phyloP scores from a whole-genome alignment of 1,139 yeast species.

The Geotrichum reessii region DNA sequence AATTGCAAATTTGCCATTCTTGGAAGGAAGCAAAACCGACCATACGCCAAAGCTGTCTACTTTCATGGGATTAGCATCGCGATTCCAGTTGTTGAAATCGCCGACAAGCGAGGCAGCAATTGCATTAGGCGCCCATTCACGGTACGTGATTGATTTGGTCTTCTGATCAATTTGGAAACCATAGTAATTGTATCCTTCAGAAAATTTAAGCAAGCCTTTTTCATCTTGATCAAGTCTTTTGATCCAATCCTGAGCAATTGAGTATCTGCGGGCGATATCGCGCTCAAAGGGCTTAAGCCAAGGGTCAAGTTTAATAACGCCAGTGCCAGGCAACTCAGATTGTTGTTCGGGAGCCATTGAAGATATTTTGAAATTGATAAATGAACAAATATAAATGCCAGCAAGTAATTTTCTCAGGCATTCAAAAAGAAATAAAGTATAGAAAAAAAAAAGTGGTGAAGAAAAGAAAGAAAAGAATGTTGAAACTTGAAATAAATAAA shows the following conservation, averaged over 20 bases:
- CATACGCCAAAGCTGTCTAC: conserved; percentile 64
- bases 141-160: conserved; percentile 53
- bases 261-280: conserved; percentile 51
- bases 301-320: conserved; percentile 63
- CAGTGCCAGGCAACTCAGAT: conserved; percentile 17
- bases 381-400: background rate
- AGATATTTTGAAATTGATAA: background rate
- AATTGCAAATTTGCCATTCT: conserved; percentile 56
- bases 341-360: conserved; percentile 2
- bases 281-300: conserved; percentile 78
- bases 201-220: conserved; percentile 47
- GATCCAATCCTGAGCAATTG: conserved; percentile 54
- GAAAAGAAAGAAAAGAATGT: background rate
- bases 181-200: conserved; percentile 58
- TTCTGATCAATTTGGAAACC: conserved; percentile 63
- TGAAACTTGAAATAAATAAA: background rate
- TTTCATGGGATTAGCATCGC: conserved; percentile 49
- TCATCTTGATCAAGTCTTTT: conserved; percentile 44
- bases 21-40: conserved; percentile 48
- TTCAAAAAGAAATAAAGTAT: too few relatives aligned
- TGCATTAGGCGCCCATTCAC: conserved; percentile 92
- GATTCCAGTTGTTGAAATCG: conserved; percentile 83
- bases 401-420: too few relatives aligned
- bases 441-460: background rate
- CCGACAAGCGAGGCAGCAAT: conserved; percentile 69